Percentiles rank a stretch among this genome's conserved stretches.
Conservation (phyloP, 1,284 basidiomycete species). For the Irpex sp. region DNA sequence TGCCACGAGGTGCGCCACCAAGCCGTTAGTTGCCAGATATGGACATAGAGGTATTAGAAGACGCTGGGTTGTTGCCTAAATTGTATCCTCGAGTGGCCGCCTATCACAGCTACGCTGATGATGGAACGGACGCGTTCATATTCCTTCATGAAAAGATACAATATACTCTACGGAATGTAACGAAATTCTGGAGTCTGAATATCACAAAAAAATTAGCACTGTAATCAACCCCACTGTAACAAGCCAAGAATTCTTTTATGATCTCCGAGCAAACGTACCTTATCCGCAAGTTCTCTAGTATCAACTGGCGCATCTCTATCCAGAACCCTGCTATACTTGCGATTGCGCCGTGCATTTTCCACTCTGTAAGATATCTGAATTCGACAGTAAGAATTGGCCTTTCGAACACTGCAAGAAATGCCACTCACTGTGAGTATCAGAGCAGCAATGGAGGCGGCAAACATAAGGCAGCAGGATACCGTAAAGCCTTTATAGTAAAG, state of each 20-base stretch:
- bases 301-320: conserved; percentile 50
- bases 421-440: conserved; percentile 48
- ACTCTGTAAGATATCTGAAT: conserved; percentile 54
- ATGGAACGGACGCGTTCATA: no score
- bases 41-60: no score
- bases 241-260: no score
- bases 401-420: not conserved
- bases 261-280: conserved; percentile 34
- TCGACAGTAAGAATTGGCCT: not conserved
- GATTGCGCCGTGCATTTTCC: conserved; percentile 59
- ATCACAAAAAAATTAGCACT: not conserved
- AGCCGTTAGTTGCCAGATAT: no score
- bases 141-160: no score
- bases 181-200: conserved; percentile 45
- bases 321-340: conserved; percentile 47
- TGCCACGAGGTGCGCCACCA: no score
- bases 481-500: conserved; percentile 64
- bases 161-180: conserved; percentile 36
- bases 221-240: no score
- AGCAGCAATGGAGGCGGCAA: conserved; percentile 51
- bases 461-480: conserved; percentile 53
- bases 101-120: no score
- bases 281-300: conserved; percentile 64
- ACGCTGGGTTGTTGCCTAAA: no score
- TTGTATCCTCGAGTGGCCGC: no score